Evolutionary conservation across 352 stramenopile genomes (phyloP).

Genomic region (Pythium inflatum): DNA sequence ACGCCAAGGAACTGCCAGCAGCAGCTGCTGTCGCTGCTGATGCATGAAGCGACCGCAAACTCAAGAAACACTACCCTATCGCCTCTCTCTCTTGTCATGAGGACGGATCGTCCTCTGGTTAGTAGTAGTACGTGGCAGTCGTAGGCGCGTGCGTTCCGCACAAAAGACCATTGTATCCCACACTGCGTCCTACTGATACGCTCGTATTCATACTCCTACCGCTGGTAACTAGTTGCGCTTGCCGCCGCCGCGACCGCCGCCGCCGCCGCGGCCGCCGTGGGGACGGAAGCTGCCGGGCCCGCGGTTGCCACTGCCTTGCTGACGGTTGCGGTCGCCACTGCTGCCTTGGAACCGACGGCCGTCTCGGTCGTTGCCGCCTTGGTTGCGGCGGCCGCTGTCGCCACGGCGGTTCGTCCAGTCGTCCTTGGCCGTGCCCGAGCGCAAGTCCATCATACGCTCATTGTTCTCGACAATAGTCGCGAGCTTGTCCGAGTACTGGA

Average conservation of each 20-base stretch:
- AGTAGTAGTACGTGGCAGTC: background rate
- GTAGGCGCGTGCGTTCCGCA: slow-evolving; percentile 7
- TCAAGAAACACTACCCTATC: background rate
- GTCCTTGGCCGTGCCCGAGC: slow-evolving; percentile 68
- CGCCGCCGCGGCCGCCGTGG: slow-evolving; percentile 46
- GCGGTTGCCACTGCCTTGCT: slow-evolving; percentile 38
- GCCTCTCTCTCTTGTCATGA: background rate
- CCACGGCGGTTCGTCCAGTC: slow-evolving; percentile 66
- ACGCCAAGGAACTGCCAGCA: background rate
- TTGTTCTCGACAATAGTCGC: slow-evolving; percentile 90
- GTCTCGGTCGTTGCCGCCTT: slow-evolving; percentile 35
- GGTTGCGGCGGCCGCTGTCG: slow-evolving; percentile 40
- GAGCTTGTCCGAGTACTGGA: slow-evolving; percentile 97
- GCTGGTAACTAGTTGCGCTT: slow-evolving; percentile 20
- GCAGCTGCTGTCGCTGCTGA: slow-evolving; percentile 12
- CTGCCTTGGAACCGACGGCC: slow-evolving; percentile 41
- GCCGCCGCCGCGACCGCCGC: slow-evolving; percentile 45
- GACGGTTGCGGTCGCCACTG: slow-evolving; percentile 41
- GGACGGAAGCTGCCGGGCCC: slow-evolving; percentile 47
- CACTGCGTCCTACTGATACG: slow-evolving; percentile 5
- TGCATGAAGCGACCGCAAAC: background rate
- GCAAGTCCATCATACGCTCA: slow-evolving; percentile 88
- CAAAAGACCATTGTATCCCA: slow-evolving; percentile 5
- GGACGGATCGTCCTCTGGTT: slow-evolving; percentile 1
- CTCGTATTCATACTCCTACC: background rate